Conservation (phyloP, 257 asterid species). For the Paraleonurus japonicus region DNA sequence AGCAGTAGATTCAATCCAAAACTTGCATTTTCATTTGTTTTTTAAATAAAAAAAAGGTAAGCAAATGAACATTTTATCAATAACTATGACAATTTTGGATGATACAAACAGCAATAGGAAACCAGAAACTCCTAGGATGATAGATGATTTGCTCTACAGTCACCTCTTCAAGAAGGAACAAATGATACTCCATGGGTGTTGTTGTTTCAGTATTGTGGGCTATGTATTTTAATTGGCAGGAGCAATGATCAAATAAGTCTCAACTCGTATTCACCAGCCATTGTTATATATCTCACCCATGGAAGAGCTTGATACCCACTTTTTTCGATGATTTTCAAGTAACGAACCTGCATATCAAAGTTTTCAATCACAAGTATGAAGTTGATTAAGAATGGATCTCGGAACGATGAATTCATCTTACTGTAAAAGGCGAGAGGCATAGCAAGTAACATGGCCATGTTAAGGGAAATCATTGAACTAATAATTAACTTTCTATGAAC, state of each 20-base stretch:
- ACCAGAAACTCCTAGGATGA: neutral
- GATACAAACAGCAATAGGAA: constrained; percentile 32
- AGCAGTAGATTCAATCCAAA: constrained; percentile 18
- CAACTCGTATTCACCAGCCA: constrained; percentile 92
- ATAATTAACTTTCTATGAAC: neutral
- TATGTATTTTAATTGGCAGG: neutral
- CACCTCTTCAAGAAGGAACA: constrained; percentile 16
- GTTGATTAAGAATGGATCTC: neutral
- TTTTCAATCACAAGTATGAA: neutral
- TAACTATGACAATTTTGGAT: constrained; percentile 29
- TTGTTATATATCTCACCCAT: constrained; percentile 87
- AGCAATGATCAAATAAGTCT: constrained; percentile 47
- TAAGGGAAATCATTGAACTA: neutral
- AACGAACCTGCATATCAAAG: constrained; percentile 55
- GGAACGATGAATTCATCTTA: neutral
- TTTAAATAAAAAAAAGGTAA: neutral
- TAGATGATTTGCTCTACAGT: constrained; percentile 9
- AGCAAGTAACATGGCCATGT: neutral
- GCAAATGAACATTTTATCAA: constrained; percentile 22
- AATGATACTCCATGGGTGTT: constrained; percentile 1
- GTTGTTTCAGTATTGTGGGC: constrained; percentile 10
- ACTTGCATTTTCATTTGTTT: constrained; percentile 7
- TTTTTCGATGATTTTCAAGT: constrained; percentile 85
- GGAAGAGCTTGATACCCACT: constrained; percentile 93
- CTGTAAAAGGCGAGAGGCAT: no score